Evolutionary conservation across 2,329 filamentous ascomycete genomes (phyloP), one percentile per base, ranked within the genome.

Genomic region (Fusarium zealandicum): DNA sequence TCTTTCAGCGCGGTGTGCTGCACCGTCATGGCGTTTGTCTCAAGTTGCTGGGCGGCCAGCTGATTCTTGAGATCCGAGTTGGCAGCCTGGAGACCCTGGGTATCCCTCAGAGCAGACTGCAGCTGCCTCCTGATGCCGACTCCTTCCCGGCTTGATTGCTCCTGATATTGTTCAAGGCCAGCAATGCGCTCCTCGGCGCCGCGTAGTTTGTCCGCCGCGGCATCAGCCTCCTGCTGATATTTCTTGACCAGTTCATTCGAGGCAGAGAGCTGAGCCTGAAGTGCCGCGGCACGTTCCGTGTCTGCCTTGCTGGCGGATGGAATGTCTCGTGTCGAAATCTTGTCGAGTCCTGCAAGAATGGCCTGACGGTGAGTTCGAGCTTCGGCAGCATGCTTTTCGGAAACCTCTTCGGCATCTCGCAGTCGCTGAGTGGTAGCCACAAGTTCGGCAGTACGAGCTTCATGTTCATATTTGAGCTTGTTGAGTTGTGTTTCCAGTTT

Each of bases 111-210:
- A 5, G 90, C 87, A 20, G 86, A 82, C 72, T 98, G 95, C 46
- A 99, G 82, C 70, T 98, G 93, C 70, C 95, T 88, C 48, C 95
- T 87, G 62, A 98, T 92, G 30, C 88, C 86, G 48, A 99, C 86
- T 41, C 92, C 92, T 73, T 99, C 96, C 37, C 95, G 86, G 73
- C 93, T 98, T 4, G 93, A 90, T 75, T 99, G 95, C 71, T 99
- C 95, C 75, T 99, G 95, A 72, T 98, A 98, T 22, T 92, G 91
- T 73, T 99, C 95, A 4, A 99, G 82, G 6, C 95, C 95, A 5
- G 95, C 96, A 72, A 99, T 98, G 35, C 95, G 88, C 77, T 98
- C 96, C 75, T 99, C 96, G 4, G 95, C 95, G 53, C 89, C 89
- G 46, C 95, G 89, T 46, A 99, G 81, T 71, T 93, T 96, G 69